Base-by-base conservation (phyloP, 2,329 filamentous ascomycete genomes). In the Aspergillus pseudonomiae region DNA sequence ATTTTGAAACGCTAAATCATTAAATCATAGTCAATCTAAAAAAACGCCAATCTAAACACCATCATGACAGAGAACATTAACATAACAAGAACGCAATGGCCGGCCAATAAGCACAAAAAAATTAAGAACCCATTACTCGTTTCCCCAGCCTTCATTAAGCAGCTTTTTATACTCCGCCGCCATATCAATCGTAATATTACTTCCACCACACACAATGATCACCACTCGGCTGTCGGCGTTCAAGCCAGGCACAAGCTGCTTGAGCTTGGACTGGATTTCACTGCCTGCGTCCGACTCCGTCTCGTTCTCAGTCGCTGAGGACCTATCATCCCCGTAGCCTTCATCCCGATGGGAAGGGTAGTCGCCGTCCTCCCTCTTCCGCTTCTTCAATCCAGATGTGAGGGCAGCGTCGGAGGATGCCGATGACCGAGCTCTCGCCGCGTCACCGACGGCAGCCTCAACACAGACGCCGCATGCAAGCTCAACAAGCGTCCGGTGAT, bases 151-250 rank as follows among this genome's bases (percentile, higher is more conserved):
- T 45, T 77, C 73, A 30, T 74, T 72, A 67, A 83, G 74, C 66
- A 75, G 73, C 68, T 83, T 78, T 66, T 82, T 80, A 75, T 89
- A 93, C 62, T 79, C 81, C 59, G 82, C 80, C 59, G 93, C 78
- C 72, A 89, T 84, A 41, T 86, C 84, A 63, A 90, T 75, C 2
- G 85, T 87, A 41, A 92, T 85, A 74, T 88, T 88, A 26, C 85
- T 89, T 5, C 91, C 91, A 52, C 94, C 94, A 73, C 94, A 98
- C 7, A 97, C 88, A 28, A 96, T 84, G 59, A 97, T 82, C 1
- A 97, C 93, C 6, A 97, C 86, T 67, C 91, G 92, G 74, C 88
- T 90, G 62, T 85, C 80, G 0, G 82, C 81, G 78, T 85, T 89
- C 66, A 92, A 84, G 39, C 85, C 84, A 36, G 89, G 86, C 0